These are phyloP conservation scores for Beauveria caledonica DNA, from an alignment of 2,329 filamentous ascomycete species.

Conservation along the genomic window DNA sequence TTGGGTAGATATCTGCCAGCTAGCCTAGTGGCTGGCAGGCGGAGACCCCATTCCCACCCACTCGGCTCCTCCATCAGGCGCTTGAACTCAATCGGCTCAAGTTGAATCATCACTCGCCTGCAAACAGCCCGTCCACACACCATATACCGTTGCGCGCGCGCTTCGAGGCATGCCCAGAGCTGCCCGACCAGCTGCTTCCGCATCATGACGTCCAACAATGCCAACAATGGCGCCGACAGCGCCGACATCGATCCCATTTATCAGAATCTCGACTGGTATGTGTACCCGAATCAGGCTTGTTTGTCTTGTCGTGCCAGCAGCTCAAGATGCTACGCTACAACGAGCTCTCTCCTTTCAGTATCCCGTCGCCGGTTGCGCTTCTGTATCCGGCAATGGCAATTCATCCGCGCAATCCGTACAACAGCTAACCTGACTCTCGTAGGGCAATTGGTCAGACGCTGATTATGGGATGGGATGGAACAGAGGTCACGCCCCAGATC, in stretches of 20 bases:
- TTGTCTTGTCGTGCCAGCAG: not conserved
- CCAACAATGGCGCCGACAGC: conserved; percentile 20
- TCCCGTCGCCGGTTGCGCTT: not conserved
- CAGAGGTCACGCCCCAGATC: conserved; percentile 75
- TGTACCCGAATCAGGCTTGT: conserved; percentile 16
- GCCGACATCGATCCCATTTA: conserved; percentile 52
- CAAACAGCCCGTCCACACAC: not conserved
- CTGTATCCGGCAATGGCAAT: not conserved
- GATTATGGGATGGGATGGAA: conserved; percentile 82
- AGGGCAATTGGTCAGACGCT: conserved; percentile 69
- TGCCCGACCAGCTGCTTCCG: conserved; percentile 5
- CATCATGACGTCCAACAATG: conserved; percentile 25
- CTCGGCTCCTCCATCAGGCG: not conserved
- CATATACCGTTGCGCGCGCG: conserved; percentile 4
- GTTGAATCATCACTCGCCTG: not conserved
- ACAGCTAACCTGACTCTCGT: conserved; percentile 9
- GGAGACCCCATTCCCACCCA: conserved; percentile 1
- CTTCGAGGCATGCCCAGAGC: not conserved
- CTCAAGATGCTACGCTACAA: not conserved
- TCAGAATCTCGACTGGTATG: conserved; percentile 70
- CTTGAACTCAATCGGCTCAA: conserved; percentile 6
- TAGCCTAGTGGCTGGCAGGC: not conserved
- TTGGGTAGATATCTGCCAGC: not conserved
- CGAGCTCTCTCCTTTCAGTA: not conserved
- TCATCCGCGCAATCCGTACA: not conserved